Conservation (phyloP, 1,284 basidiomycete species). For the Ceratobasidium sp. region DNA sequence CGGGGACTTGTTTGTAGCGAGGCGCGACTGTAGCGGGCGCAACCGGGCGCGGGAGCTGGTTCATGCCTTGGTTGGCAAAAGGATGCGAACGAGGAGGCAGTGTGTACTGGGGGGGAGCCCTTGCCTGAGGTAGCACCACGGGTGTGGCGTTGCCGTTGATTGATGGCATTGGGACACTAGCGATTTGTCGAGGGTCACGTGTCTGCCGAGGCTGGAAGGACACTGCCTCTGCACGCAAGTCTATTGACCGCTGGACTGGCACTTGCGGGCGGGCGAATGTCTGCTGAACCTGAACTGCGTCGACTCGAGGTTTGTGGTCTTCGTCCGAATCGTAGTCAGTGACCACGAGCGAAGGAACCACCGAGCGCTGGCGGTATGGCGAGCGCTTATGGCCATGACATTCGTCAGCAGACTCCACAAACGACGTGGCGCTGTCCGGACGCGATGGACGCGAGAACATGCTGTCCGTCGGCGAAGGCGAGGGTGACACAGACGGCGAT, state of each 20-base stretch:
- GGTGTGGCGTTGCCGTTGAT: slow-evolving; percentile 18
- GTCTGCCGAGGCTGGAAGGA: slow-evolving; percentile 5
- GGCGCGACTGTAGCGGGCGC: slow-evolving; percentile 29
- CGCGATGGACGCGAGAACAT: slow-evolving; percentile 36
- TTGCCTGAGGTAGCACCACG: slow-evolving; percentile 29
- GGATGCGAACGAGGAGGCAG: slow-evolving; percentile 29
- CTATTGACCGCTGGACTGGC: slow-evolving; percentile 33
- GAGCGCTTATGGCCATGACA: slow-evolving; percentile 27
- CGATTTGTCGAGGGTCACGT: slow-evolving; percentile 37
- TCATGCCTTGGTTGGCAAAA: slow-evolving; percentile 13
- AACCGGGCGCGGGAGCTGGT: slow-evolving; percentile 6
- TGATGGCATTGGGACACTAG: slow-evolving; percentile 32
- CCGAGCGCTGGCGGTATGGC: slow-evolving; percentile 31
- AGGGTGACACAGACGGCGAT: slow-evolving; percentile 24
- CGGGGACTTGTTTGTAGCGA: slow-evolving; percentile 36
- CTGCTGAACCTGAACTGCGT: slow-evolving; percentile 14
- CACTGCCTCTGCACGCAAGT: slow-evolving; percentile 31
- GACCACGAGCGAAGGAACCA: slow-evolving; percentile 29
- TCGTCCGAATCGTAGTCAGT: slow-evolving; percentile 34
- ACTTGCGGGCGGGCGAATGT: slow-evolving; percentile 16
- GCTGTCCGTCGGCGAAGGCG: slow-evolving; percentile 35
- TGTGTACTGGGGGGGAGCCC: slow-evolving; percentile 27
- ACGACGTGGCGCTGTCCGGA: slow-evolving; percentile 32
- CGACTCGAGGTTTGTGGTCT: slow-evolving; percentile 20
- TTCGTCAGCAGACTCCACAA: slow-evolving; percentile 19